phyloP scores from a whole-genome alignment of 345 rosid species.

The Gossypium herbaceum region DNA sequence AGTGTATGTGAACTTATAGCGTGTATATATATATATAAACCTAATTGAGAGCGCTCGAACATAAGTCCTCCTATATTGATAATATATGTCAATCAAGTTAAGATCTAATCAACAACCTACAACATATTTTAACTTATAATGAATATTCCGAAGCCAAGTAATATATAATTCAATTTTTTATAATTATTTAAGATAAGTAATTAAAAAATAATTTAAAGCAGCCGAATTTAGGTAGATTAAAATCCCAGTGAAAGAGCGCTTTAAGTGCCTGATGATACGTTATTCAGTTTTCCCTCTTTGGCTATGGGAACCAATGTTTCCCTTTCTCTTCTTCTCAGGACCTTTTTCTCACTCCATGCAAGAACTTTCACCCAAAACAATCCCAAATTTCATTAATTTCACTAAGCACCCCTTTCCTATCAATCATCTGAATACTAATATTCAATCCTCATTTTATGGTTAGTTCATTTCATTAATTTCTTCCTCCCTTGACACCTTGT shows the following conservation, averaged over 20 bases:
- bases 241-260: slow-evolving; percentile 31
- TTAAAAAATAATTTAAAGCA: not conserved
- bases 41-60: too few species aligned
- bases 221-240: slow-evolving; percentile 20
- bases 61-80: too few species aligned
- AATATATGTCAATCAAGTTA: too few species aligned
- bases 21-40: too few species aligned
- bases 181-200: too few species aligned
- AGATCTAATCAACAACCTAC: too few species aligned
- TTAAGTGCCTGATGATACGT: slow-evolving; percentile 32
- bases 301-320: not conserved
- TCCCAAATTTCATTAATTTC: not conserved
- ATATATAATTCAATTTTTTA: too few species aligned
- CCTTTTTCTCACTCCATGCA: slow-evolving; percentile 4
- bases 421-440: not conserved
- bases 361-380: slow-evolving; percentile 6
- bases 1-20: too few species aligned
- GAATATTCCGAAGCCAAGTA: too few species aligned
- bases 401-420: not conserved
- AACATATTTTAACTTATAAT: too few species aligned
- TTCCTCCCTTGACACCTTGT: not conserved
- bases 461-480: slow-evolving; percentile 2
- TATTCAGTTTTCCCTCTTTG: slow-evolving; percentile 25
- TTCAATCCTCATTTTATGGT: slow-evolving; percentile 20
- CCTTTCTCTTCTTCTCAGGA: slow-evolving; percentile 8